Percentiles rank a stretch among this genome's conserved stretches.
phyloP scores from a whole-genome alignment of 176 grass and related monocot species.

The Echinochloa phyllopogon region DNA sequence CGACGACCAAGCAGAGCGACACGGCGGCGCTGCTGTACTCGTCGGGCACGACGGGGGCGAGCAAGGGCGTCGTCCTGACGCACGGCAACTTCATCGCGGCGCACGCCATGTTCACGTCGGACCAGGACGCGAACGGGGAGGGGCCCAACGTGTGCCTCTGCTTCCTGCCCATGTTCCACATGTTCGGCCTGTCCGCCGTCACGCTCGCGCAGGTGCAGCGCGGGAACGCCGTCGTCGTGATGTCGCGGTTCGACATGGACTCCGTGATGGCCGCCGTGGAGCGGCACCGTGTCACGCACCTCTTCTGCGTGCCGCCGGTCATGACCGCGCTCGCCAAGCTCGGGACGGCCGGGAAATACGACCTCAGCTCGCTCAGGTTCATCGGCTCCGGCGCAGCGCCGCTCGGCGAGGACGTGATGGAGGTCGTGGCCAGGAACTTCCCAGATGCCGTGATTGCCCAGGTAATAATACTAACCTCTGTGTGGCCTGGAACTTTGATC shows the following conservation, averaged over 20 bases:
- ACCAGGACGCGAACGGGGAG: constrained; percentile 68
- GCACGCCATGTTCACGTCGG: constrained; percentile 54
- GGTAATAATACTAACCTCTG: constrained; percentile 50
- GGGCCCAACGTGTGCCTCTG: constrained; percentile 78
- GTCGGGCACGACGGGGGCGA: constrained; percentile 85
- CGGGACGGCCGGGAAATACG: constrained; percentile 55
- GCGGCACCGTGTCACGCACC: constrained; percentile 59
- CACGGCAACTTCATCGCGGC: constrained; percentile 83
- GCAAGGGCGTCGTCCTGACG: constrained; percentile 90
- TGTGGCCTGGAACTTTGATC: no score
- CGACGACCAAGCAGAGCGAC: constrained; percentile 59
- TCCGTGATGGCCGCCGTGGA: constrained; percentile 57
- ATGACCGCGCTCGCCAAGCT: constrained; percentile 90
- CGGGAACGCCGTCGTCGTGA: constrained; percentile 69
- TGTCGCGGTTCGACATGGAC: constrained; percentile 75
- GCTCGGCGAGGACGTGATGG: constrained; percentile 95
- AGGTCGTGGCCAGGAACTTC: constrained; percentile 69
- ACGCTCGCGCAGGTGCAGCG: constrained; percentile 72
- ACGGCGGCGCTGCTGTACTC: constrained; percentile 82
- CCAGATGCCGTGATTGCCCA: constrained; percentile 59
- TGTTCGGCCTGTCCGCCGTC: constrained; percentile 79
- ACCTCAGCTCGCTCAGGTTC: constrained; percentile 75
- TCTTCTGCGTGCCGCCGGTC: constrained; percentile 87
- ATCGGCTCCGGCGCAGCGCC: constrained; percentile 85
- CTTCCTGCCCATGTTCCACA: constrained; percentile 98